Evolutionary conservation across 2,329 filamentous ascomycete genomes (phyloP).

Genomic region (Thelonectria olida): DNA sequence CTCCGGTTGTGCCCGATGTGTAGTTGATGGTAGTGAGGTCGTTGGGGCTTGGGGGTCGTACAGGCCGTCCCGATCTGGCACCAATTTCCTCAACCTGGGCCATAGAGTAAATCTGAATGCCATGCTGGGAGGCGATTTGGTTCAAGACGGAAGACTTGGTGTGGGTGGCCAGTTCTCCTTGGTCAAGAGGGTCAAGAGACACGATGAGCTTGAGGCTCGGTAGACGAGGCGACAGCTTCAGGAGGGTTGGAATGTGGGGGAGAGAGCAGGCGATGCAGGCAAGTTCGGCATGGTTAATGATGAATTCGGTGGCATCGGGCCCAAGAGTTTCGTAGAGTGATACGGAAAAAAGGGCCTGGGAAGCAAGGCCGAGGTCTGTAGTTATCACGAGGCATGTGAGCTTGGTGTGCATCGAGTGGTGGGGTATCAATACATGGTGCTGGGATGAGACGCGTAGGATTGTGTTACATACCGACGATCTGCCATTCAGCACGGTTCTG

Average conservation of each 20-base stretch:
- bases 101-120: slow-evolving; percentile 82
- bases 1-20: slow-evolving; percentile 85
- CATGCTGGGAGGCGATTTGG: slow-evolving; percentile 76
- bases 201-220: slow-evolving; percentile 89
- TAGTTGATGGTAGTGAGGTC: slow-evolving; percentile 93
- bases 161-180: slow-evolving; percentile 77
- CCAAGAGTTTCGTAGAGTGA: slow-evolving; percentile 97
- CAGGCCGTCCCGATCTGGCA: slow-evolving; percentile 71
- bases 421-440: not conserved
- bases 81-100: slow-evolving; percentile 85
- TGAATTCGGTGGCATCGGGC: slow-evolving; percentile 90
- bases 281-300: slow-evolving; percentile 89
- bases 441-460: not conserved
- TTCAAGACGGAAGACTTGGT: slow-evolving; percentile 85
- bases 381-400: slow-evolving; percentile 19
- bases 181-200: slow-evolving; percentile 83
- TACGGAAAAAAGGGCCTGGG: slow-evolving; percentile 87
- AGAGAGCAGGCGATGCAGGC: slow-evolving; percentile 80
- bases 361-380: slow-evolving; percentile 83
- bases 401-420: not conserved
- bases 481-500: slow-evolving; percentile 91
- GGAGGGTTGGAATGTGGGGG: slow-evolving; percentile 80
- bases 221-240: slow-evolving; percentile 80
- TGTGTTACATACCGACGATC: slow-evolving; percentile 67
- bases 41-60: slow-evolving; percentile 75